A percentile compares a stretch with the other conserved stretches of the same genome.
Conservation (phyloP, 1,284 basidiomycete species). For the Cryptococcus sp. region DNA sequence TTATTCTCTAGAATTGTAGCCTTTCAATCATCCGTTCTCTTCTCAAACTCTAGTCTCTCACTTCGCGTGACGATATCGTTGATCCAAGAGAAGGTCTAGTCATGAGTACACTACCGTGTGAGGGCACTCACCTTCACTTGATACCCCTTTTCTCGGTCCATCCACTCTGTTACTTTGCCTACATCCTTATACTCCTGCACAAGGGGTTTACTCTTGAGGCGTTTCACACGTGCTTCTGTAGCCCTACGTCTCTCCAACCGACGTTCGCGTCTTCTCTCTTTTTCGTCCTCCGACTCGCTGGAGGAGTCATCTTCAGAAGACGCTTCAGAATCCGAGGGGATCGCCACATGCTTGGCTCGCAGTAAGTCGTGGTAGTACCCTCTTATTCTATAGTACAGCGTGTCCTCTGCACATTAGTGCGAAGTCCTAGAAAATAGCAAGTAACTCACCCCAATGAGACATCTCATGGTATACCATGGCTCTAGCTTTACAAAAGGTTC, state of each 20-base stretch:
- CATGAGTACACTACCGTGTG: neutral
- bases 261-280: constrained; percentile 10
- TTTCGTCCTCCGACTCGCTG: constrained; percentile 21
- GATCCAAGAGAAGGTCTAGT: constrained; percentile 22
- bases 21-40: constrained; percentile 8
- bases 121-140: constrained; percentile 54
- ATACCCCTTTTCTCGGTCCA: constrained; percentile 61
- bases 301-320: constrained; percentile 12
- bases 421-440: neutral
- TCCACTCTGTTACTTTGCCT: constrained; percentile 73
- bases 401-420: constrained; percentile 52
- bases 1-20: neutral
- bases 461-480: constrained; percentile 67
- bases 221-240: constrained; percentile 13
- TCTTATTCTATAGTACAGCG: constrained; percentile 22
- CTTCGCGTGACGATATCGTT: constrained; percentile 15
- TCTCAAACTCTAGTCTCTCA: constrained; percentile 19
- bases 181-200: constrained; percentile 52
- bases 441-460: constrained; percentile 71
- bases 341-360: constrained; percentile 15
- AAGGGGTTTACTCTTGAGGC: constrained; percentile 12
- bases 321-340: constrained; percentile 15
- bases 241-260: constrained; percentile 5
- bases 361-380: constrained; percentile 27
- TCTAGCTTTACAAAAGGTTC: constrained; percentile 68